Evolutionary conservation across 257 asterid genomes (phyloP).

Genomic region (Paulownia fortunei): DNA sequence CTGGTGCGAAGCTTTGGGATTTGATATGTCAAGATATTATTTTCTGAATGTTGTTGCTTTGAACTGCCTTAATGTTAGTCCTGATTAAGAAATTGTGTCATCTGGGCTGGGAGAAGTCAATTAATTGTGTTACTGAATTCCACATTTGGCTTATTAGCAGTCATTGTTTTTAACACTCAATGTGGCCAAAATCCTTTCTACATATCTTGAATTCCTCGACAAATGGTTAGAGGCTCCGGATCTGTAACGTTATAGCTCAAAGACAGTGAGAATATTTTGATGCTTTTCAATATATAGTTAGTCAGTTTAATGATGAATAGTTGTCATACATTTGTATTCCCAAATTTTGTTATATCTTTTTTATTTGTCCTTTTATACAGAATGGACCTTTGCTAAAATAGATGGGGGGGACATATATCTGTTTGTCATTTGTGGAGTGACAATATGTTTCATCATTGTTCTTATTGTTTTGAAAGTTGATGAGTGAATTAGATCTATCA

Average conservation of each 20-base stretch:
- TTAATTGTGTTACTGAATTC: too few relatives aligned
- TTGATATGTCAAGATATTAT: not conserved
- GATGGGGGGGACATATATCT: not conserved
- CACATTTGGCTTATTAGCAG: too few relatives aligned
- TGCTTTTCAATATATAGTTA: not conserved
- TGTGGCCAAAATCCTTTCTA: not conserved
- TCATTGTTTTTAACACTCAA: not conserved
- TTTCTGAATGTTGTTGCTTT: not conserved
- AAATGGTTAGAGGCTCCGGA: not conserved
- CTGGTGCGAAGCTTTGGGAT: not conserved
- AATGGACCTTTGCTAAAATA: not conserved
- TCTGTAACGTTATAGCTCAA: not conserved
- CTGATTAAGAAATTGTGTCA: not conserved
- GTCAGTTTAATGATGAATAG: not conserved
- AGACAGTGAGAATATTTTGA: not conserved
- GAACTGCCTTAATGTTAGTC: not conserved
- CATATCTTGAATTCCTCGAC: not conserved
- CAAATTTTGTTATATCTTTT: not conserved
- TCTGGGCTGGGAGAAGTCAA: not conserved
- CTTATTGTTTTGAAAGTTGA: conserved; percentile 10
- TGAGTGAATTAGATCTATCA: not conserved
- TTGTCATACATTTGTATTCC: not conserved
- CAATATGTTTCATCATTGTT: not conserved
- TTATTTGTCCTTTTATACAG: not conserved
- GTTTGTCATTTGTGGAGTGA: not conserved